A percentile compares a stretch with the other conserved stretches of the same genome.
Evolutionary conservation across 2,329 filamentous ascomycete genomes (phyloP).

Genomic region (Trichophyton verrucosum): DNA sequence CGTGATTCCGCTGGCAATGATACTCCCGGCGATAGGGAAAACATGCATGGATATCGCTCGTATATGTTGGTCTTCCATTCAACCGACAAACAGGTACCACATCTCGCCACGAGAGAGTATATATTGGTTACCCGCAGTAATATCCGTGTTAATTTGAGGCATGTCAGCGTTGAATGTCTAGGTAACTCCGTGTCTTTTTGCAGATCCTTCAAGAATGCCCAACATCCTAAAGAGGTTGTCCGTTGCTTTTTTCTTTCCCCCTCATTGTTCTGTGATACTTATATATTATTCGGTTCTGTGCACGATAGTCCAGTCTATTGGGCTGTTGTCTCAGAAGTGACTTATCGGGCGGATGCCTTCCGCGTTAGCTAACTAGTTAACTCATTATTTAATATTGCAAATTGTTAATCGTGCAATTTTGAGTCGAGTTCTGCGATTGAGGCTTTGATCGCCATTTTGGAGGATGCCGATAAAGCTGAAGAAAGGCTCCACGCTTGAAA

Average conservation of each 20-base stretch:
- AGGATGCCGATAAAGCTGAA: neutral
- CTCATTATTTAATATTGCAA: neutral
- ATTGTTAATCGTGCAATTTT: neutral
- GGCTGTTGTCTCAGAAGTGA: neutral
- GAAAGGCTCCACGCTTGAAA: neutral
- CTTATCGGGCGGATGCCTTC: neutral
- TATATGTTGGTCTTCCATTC: slow-evolving; percentile 1
- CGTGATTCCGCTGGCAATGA: neutral
- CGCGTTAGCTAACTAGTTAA: neutral
- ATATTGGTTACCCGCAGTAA: slow-evolving; percentile 1
- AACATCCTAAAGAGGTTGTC: neutral
- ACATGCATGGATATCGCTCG: neutral
- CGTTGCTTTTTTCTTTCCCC: neutral
- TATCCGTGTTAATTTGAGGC: neutral
- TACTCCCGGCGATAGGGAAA: neutral
- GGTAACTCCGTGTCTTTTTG: neutral
- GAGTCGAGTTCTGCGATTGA: neutral
- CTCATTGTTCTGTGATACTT: neutral
- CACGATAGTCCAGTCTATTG: neutral
- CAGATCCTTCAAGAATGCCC: neutral
- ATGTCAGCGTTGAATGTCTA: no score
- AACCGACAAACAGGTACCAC: neutral
- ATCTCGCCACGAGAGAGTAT: neutral
- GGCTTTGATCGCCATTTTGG: neutral
- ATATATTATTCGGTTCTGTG: neutral